Evolutionary conservation across 495 filamentous ascomycete species (phyloP), one percentile per base, ranked within the genome.

Genomic region (Umbilicaria muhlenbergii): DNA sequence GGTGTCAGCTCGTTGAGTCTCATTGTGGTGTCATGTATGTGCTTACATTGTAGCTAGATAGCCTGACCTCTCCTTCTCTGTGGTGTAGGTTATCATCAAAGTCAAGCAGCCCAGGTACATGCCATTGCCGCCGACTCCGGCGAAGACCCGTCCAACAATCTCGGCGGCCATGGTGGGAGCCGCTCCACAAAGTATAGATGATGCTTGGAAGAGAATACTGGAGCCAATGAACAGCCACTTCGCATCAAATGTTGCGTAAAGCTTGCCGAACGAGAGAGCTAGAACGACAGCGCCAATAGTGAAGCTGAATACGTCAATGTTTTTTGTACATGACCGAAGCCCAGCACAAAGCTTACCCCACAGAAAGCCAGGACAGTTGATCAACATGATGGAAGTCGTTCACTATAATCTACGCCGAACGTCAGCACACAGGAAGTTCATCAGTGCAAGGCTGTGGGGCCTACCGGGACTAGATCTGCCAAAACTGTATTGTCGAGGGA

Each of bases 31-130:
- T 21, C 17, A 40, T 24, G 38, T 17, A 40, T 24, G n/a, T 24
- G 38, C 38, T 24, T 24, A 24, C 14, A 56, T 58, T 10, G 60
- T 43, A 35, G 60, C 61, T 8, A 75, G 51, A 41, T 72, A 75
- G 5, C 49, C 48, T 1, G 60, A 60, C 0, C 70, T 60, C 51
- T 77, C 69, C 8, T 50, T 39, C 3, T 54, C 52, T 1, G 59
- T 58, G 0, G 68, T 72, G 15, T 58, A 58, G 17, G 57, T 47
- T 0, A 67, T 58, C 11, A 75, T 17, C 5, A 65, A 51, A 11
- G 56, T 67, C 52, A 75, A 55, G 5, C 55, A 44, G 13, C 69
- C 69, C 0, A 70, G 45, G 44, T 75, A 77, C 54, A 75, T 68
- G 1, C 69, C 70, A 1, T 53, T 53, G 0, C 73, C 73, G 5